Conservation (phyloP, 139 green algal species). For the Haematococcus lacustris region DNA sequence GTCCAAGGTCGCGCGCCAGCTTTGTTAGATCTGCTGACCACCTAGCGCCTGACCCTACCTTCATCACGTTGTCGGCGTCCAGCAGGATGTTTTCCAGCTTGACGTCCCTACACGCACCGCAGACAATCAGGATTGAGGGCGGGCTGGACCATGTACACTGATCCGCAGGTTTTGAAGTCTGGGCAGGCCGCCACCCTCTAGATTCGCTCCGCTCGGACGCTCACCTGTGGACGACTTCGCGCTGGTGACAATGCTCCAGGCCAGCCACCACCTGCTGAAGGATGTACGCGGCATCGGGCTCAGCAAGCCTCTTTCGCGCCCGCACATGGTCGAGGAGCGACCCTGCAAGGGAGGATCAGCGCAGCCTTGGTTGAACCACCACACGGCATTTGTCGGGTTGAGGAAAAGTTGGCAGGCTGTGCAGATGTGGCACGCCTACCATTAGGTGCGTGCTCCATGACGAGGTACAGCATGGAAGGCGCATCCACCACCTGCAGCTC, state of each 20-base stretch:
- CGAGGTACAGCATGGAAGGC: constrained; percentile 56
- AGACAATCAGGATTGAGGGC: too few species aligned
- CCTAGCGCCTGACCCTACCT: too few species aligned
- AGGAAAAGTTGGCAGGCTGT: too few species aligned
- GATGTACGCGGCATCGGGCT: constrained; percentile 61
- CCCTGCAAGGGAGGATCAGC: too few species aligned
- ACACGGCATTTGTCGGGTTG: too few species aligned
- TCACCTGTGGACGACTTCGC: constrained; percentile 49
- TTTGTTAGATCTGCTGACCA: too few species aligned
- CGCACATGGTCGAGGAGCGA: constrained; percentile 84
- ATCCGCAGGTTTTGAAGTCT: too few species aligned
- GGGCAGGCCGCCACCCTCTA: too few species aligned
- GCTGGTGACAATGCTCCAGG: constrained; percentile 71
- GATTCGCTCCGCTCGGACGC: background rate
- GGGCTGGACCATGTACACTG: too few species aligned
- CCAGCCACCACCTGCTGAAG: constrained; percentile 64
- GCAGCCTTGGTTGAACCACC: too few species aligned
- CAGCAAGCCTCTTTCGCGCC: constrained; percentile 61
- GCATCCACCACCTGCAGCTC: constrained; percentile 55
- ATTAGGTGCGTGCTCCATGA: constrained; percentile 81
- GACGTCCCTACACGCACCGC: constrained; percentile 67
- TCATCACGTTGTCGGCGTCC: constrained; percentile 30
- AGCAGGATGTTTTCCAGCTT: constrained; percentile 92
- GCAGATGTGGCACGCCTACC: too few species aligned
- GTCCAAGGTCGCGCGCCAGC: too few species aligned